Base-by-base conservation (phyloP, 352 stramenopile genomes). In the Halophytophthora batemanensis region DNA sequence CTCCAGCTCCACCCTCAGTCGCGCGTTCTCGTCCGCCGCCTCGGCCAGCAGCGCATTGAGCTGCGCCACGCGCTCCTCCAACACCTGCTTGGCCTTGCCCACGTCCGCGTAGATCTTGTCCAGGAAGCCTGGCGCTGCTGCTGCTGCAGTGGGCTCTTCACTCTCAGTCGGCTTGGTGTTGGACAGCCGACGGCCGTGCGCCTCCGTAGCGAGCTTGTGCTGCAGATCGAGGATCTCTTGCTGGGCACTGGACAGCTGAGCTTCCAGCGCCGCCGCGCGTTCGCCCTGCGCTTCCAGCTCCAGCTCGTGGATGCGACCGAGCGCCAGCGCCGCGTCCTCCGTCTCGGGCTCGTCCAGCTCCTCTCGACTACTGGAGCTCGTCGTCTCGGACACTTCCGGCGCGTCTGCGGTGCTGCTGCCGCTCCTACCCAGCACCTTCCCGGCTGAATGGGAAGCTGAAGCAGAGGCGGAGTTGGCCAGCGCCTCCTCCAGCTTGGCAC, bases 21-120 rank as follows among this genome's bases (percentile, higher is more conserved):
- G 59, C 29, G 59, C 22, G 35, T 89, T 91, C 29, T 87, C 77
- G 15, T 75, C 66, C 0, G 74, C 76, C 0, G 71, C 70, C 19
- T 61, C 61, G 2, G 54, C 49, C 39, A 89, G 51, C 55, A 77
- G 60, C 14, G 64, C 57, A 11, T 77, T 76, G 1, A 89, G 57
- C 33, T 83, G 69, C 38, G 76, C 75, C 1, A 91, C 77, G 40
- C 86, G 82, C 18, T 88, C 80, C 17, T 91, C 80, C 10, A 91
- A 55, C 18, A 69, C 65, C 40, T 79, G 50, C 50, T 91, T 91
- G n/a, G 80, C 77, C 50, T 91, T 91, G 14, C 80, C 80, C 0
- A 91, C 74, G 36, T 91, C 77, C 50, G 76, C 64, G 59, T 89
- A 91, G 40, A 88, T 91, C 63, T 87, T 86, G 56, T 88, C 82